Percentiles rank a stretch among this genome's conserved stretches.
Conservation (phyloP, 208 protist genomes). For the Crithidia bombi region DNA sequence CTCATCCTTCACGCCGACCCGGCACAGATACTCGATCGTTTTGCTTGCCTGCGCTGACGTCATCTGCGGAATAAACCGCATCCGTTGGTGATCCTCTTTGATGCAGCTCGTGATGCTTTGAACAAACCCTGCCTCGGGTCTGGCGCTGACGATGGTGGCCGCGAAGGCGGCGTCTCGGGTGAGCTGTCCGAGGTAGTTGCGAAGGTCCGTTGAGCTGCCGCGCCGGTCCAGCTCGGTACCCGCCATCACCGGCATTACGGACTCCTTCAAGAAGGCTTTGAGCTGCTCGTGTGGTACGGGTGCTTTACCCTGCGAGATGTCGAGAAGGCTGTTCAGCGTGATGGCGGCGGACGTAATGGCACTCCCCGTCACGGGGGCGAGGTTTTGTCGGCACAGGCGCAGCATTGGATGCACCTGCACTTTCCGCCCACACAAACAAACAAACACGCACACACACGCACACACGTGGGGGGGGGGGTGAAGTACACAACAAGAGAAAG, state of each 20-base stretch:
- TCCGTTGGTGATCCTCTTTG: conserved; percentile 63
- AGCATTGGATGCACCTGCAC: too few species aligned
- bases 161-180: conserved; percentile 79
- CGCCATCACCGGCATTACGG: conserved; percentile 75
- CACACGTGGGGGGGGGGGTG: not conserved
- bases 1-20: conserved; percentile 58
- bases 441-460: not conserved
- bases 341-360: conserved; percentile 35
- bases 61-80: conserved; percentile 81
- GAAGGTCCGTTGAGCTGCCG: conserved; percentile 53
- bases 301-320: conserved; percentile 32
- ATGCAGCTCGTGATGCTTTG: conserved; percentile 63
- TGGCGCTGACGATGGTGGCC: conserved; percentile 58
- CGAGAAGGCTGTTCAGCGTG: conserved; percentile 67
- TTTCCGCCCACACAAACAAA: not conserved
- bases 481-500: not conserved
- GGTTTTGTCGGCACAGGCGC: not conserved
- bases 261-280: conserved; percentile 56
- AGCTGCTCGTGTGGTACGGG: conserved; percentile 48
- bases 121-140: conserved; percentile 59
- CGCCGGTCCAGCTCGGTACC: conserved; percentile 65
- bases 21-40: conserved; percentile 67
- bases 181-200: conserved; percentile 62
- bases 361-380: conserved; percentile 30
- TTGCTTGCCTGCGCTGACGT: conserved; percentile 80